These are phyloP conservation scores for Heracleum sosnowskyi DNA, from an alignment of 129 eudicot species.

Conservation along the genomic window DNA sequence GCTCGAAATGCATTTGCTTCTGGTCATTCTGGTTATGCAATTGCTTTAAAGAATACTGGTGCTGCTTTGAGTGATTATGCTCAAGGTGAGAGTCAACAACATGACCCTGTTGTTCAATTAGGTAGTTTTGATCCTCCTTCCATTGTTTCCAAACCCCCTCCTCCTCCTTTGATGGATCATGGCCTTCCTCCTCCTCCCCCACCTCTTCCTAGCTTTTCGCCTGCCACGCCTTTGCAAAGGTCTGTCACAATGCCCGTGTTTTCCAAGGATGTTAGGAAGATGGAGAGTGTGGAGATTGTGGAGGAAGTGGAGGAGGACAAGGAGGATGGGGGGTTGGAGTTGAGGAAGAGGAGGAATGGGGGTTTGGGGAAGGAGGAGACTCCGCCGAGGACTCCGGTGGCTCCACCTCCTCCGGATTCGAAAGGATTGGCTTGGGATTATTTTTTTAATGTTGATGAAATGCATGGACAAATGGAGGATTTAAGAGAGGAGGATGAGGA, in stretches of 20 bases:
- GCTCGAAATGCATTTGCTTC: conserved; percentile 75
- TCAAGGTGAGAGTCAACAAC: conserved; percentile 53
- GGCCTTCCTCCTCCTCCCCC: conserved; percentile 83
- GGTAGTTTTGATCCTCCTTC: conserved; percentile 43
- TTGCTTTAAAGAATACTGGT: conserved; percentile 77
- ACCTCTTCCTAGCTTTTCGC: conserved; percentile 64
- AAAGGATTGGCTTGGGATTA: conserved; percentile 87
- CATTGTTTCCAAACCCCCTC: conserved; percentile 31
- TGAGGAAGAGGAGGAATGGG: conserved; percentile 34
- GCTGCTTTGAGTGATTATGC: conserved; percentile 93
- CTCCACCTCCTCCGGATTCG: conserved; percentile 47
- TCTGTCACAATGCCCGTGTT: conserved; percentile 77
- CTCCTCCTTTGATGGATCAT: conserved; percentile 43
- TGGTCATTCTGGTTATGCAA: conserved; percentile 69
- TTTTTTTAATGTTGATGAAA: conserved; percentile 46
- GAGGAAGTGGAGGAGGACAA: conserved; percentile 51
- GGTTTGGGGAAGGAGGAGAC: conserved; percentile 29
- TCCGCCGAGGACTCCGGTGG: conserved; percentile 31
- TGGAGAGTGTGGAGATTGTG: conserved; percentile 33
- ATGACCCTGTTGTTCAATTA: conserved; percentile 11
- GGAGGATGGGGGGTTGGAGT: conserved; percentile 32
- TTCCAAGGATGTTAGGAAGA: conserved; percentile 38
- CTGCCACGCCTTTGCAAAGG: conserved; percentile 57
- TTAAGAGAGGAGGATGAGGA: conserved; percentile 38
- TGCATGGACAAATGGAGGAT: conserved; percentile 39